These are phyloP conservation scores for Candida michaelii DNA, from an alignment of 805 yeast genomes.

Conservation along the genomic window DNA sequence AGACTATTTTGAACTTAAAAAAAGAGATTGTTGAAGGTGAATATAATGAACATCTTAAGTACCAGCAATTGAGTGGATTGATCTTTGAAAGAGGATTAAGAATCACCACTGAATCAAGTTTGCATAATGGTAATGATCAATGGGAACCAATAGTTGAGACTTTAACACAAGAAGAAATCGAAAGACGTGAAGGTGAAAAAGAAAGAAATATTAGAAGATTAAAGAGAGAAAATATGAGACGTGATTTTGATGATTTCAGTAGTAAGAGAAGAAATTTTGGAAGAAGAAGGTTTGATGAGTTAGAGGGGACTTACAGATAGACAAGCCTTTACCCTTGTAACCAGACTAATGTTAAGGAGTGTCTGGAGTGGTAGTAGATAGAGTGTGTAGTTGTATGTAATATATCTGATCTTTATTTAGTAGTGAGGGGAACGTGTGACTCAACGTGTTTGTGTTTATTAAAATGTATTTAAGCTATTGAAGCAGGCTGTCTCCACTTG, in stretches of 20 bases:
- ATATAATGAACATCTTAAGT: conserved; percentile 42
- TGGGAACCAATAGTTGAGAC: conserved; percentile 91
- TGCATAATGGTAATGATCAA: conserved; percentile 71
- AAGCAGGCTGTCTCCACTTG: no score
- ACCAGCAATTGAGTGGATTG: conserved; percentile 42
- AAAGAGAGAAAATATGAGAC: conserved; percentile 85
- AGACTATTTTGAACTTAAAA: conserved; percentile 70
- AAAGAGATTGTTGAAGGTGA: conserved; percentile 73
- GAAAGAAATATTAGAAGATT: conserved; percentile 88
- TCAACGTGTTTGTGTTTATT: no score
- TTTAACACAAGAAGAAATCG: conserved; percentile 88
- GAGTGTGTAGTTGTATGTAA: background rate
- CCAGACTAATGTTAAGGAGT: no score
- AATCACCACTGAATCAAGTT: conserved; percentile 58
- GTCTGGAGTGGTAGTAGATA: no score
- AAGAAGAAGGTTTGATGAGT: conserved; percentile 54
- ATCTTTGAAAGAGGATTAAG: conserved; percentile 45
- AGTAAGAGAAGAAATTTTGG: conserved; percentile 39
- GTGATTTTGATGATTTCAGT: conserved; percentile 40
- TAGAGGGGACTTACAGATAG: conserved; percentile 30
- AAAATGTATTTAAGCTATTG: no score
- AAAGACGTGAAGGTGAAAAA: conserved; percentile 90
- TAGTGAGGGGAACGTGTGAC: no score
- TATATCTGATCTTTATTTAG: no score
- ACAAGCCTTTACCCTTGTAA: no score